Conservation (phyloP, 106 monocot genomes). For the Allium sativum region DNA sequence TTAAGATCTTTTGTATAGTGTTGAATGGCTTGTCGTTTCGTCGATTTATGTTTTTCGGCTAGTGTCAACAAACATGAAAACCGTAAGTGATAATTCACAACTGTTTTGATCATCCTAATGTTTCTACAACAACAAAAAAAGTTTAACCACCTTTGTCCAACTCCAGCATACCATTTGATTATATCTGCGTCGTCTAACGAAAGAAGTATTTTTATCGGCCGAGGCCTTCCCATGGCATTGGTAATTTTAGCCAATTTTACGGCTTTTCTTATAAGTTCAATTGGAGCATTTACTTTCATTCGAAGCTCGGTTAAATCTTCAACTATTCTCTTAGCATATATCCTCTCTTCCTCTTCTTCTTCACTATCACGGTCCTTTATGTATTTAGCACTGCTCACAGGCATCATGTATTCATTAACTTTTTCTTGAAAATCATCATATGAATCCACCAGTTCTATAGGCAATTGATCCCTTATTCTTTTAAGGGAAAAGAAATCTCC, state of each 20-base stretch:
- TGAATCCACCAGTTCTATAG: constrained; percentile 52
- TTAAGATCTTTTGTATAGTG: constrained; percentile 92
- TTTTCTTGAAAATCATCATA: constrained; percentile 74
- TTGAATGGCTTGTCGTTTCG: constrained; percentile 66
- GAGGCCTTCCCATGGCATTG: constrained; percentile 83
- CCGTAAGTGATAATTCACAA: constrained; percentile 81
- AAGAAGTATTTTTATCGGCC: constrained; percentile 78
- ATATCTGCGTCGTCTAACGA: constrained; percentile 85
- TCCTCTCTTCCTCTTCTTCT: constrained; percentile 36
- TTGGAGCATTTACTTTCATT: constrained; percentile 75
- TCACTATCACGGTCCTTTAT: constrained; percentile 23
- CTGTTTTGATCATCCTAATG: constrained; percentile 76
- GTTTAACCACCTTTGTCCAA: constrained; percentile 79
- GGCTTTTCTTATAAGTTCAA: constrained; percentile 63
- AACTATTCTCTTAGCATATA: constrained; percentile 67
- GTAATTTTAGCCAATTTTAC: constrained; percentile 81
- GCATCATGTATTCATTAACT: constrained; percentile 57
- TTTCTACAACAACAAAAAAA: constrained; percentile 92
- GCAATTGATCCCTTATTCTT: constrained; percentile 71
- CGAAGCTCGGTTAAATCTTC: constrained; percentile 70
- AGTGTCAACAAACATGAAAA: constrained; percentile 92
- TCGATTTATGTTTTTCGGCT: constrained; percentile 87
- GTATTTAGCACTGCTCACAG: constrained; percentile 17
- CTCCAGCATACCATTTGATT: constrained; percentile 92
- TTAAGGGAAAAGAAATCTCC: constrained; percentile 78